Conservation (phyloP, 495 filamentous ascomycete genomes). For the Neurospora tetraspora region DNA sequence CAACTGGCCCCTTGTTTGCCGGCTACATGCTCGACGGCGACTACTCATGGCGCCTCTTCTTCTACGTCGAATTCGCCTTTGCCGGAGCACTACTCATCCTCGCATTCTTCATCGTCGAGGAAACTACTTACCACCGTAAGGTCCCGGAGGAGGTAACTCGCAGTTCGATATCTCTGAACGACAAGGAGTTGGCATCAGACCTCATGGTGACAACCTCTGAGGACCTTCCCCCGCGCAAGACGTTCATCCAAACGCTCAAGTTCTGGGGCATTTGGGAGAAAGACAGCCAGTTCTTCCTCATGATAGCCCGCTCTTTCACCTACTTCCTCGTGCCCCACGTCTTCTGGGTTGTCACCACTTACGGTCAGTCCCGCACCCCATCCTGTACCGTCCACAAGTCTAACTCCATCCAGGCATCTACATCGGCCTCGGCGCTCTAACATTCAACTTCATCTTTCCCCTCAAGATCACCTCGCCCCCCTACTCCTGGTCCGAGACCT, state of each 20-base stretch:
- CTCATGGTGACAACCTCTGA: conserved; percentile 4
- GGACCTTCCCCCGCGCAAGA: conserved; percentile 30
- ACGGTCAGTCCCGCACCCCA: conserved; percentile 27
- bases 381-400: too few relatives aligned
- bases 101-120: conserved; percentile 53
- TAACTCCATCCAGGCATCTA: conserved; percentile 32
- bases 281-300: conserved; percentile 45
- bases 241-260: conserved; percentile 37
- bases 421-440: conserved; percentile 48
- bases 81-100: conserved; percentile 43
- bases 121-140: conserved; percentile 46
- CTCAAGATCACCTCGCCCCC: conserved; percentile 43
- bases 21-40: conserved; percentile 56
- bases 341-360: conserved; percentile 50
- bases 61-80: conserved; percentile 56
- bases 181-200: conserved; percentile 14
- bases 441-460: conserved; percentile 53
- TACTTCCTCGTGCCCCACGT: conserved; percentile 50
- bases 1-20: conserved; percentile 49
- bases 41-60: conserved; percentile 53
- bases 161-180: background rate
- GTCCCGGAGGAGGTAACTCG: background rate
- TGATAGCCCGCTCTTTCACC: conserved; percentile 44
- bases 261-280: conserved; percentile 39
- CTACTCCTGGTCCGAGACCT: conserved; percentile 48